These are phyloP conservation scores for Raffaelea arxii DNA, from an alignment of 2,329 filamentous ascomycete genomes.

Conservation along the genomic window DNA sequence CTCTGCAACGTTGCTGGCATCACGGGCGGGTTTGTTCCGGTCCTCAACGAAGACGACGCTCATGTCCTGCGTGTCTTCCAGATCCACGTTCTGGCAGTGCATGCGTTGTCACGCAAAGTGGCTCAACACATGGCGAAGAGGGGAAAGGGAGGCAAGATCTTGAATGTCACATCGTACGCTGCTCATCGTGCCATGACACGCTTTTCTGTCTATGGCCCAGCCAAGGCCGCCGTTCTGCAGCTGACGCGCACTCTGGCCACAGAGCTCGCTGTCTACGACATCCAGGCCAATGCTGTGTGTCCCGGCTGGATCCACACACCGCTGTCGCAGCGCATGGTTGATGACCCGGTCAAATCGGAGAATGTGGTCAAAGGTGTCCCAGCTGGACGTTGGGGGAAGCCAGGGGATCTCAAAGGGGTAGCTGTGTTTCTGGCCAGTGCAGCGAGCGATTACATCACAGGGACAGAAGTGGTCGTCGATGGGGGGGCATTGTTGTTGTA, in stretches of 20 bases:
- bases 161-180: neutral
- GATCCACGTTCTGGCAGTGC: neutral
- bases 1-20: neutral
- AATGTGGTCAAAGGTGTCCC: neutral
- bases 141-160: neutral
- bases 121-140: neutral
- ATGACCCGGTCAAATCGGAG: neutral
- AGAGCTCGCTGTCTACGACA: neutral
- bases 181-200: neutral
- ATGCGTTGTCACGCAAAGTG: neutral
- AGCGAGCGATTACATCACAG: neutral
- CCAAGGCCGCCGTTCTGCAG: neutral
- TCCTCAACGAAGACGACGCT: neutral
- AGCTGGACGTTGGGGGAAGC: neutral
- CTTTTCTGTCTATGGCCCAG: neutral
- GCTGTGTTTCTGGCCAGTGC: neutral
- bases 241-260: neutral
- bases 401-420: neutral
- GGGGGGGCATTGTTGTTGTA: no score
- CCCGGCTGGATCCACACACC: neutral
- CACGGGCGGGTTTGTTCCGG: neutral
- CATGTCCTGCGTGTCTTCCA: neutral
- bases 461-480: neutral
- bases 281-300: neutral
- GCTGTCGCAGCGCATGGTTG: neutral